Conservation (phyloP, 129 eudicot genomes). For the Calendula officinalis region DNA sequence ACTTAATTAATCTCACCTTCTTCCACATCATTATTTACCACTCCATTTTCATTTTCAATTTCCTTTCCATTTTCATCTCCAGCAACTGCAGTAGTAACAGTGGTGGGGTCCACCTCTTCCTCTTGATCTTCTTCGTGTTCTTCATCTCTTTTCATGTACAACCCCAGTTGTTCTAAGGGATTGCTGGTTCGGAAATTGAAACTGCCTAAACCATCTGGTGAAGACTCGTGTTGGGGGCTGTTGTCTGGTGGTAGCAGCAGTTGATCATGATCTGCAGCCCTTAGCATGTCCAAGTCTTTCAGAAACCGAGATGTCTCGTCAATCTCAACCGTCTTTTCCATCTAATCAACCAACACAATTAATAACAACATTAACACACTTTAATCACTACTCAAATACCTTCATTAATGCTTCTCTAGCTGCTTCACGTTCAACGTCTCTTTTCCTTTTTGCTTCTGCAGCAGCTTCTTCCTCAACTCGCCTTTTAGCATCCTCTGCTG, state of each 20-base stretch:
- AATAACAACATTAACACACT: not conserved
- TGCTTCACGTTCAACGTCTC: constrained; percentile 85
- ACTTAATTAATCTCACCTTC: constrained; percentile 71
- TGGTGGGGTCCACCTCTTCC: constrained; percentile 33
- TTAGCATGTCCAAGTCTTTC: constrained; percentile 79
- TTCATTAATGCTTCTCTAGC: constrained; percentile 74
- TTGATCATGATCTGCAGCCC: constrained; percentile 50
- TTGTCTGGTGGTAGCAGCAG: constrained; percentile 42
- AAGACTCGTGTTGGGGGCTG: constrained; percentile 56
- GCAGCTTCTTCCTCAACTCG: constrained; percentile 68
- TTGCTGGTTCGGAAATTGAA: constrained; percentile 75
- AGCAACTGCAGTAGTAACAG: not conserved
- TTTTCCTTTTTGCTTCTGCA: constrained; percentile 66
- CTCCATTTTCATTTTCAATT: not conserved
- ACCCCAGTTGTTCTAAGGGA: constrained; percentile 82
- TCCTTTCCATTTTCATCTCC: not conserved
- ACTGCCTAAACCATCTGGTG: constrained; percentile 60
- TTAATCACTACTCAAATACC: constrained; percentile 29
- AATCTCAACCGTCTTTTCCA: constrained; percentile 88
- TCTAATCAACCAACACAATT: constrained; percentile 27
- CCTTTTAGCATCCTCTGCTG: constrained; percentile 79
- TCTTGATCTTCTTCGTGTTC: constrained; percentile 84
- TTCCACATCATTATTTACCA: constrained; percentile 50
- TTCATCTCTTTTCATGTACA: constrained; percentile 81
- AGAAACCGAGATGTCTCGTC: constrained; percentile 67